Evolutionary conservation across 225 moss, liverwort and hornwort genomes (phyloP), one percentile per base, ranked within the genome.

Genomic region (Sphagnum tenellum): DNA sequence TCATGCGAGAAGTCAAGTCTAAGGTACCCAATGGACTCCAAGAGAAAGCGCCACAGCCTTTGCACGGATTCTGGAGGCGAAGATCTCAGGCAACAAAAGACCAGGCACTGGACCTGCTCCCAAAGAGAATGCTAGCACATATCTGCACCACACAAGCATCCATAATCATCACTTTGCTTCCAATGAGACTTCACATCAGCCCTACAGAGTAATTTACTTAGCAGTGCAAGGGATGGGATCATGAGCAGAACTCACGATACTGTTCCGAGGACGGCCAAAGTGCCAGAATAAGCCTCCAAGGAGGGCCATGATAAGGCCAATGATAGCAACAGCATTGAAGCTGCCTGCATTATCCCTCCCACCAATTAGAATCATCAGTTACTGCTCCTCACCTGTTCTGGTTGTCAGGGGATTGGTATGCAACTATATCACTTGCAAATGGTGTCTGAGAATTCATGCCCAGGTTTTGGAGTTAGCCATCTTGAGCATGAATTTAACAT

Each of bases 51-150:
- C 89, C 71, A 94, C 61, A 1, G 77, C 94, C 71, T 91, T 91
- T 0, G 89, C 94, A 65, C 94, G 83, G 53, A 94, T 91, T 7
- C 78, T 83, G 56, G 73, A 81, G 9, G 74, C 72, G 3, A 91
- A 94, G 2, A 94, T 81, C 68, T 94, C 91, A 12, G 94, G 91
- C 53, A 94, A 61, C 45, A 94, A 73, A 49, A 91, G 68, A 13
- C 79, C 82, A 44, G 94, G 94, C 3, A 94, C 88, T 49, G 94
- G 94, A 11, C 94, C 94, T 11, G 94, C 94, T 51, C 94, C 94
- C 44, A 94, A 66, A 29, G 94, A 91, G 45, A 94, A 94, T 89
- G 87, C 89, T 64, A 91, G 89, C 12, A 94, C 94, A 64, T 80
- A 94, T 44, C 94, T 91, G 67, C 67, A 61, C 52, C 6, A 52